Percentiles rank a stretch among this genome's conserved stretches.
Conservation (phyloP, 305 asterid species). For the Caryopteris hybrid region DNA sequence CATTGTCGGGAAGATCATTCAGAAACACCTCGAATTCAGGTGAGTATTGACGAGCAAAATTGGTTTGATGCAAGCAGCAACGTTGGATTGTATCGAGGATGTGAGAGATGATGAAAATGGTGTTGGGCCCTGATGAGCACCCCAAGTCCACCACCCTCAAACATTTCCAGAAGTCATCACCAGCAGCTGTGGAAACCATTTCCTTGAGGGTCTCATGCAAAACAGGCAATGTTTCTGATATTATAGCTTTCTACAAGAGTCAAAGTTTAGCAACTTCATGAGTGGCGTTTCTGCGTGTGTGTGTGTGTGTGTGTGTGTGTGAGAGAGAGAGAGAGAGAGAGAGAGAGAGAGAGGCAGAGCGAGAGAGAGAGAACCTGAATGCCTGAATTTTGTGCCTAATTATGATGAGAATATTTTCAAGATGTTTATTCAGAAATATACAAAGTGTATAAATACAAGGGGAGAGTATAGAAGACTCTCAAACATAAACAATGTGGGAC, state of each 20-base stretch:
- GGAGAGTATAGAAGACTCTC: no score
- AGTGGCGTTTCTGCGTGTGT: background rate
- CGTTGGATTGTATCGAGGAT: constrained; percentile 15
- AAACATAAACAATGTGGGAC: no score
- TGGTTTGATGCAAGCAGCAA: background rate
- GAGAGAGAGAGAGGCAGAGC: no score
- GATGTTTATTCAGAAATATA: no score
- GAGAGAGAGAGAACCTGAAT: constrained; percentile 13
- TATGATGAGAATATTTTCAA: no score
- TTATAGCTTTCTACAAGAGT: constrained; percentile 21
- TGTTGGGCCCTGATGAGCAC: constrained; percentile 42
- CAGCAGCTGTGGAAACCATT: background rate
- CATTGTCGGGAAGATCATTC: constrained; percentile 40
- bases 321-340: no score
- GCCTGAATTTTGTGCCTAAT: constrained; percentile 22
- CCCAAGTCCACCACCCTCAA: constrained; percentile 35
- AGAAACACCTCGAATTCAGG: constrained; percentile 29
- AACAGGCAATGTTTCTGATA: constrained; percentile 4
- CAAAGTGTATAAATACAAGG: no score
- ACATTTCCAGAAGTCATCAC: no score
- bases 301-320: no score
- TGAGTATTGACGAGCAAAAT: no score
- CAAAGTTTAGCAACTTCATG: background rate
- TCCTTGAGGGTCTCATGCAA: constrained; percentile 21
- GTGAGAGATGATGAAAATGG: constrained; percentile 18